These are phyloP conservation scores for Hypomyces rosellus DNA, from an alignment of 2,329 filamentous ascomycete species.

Conservation along the genomic window DNA sequence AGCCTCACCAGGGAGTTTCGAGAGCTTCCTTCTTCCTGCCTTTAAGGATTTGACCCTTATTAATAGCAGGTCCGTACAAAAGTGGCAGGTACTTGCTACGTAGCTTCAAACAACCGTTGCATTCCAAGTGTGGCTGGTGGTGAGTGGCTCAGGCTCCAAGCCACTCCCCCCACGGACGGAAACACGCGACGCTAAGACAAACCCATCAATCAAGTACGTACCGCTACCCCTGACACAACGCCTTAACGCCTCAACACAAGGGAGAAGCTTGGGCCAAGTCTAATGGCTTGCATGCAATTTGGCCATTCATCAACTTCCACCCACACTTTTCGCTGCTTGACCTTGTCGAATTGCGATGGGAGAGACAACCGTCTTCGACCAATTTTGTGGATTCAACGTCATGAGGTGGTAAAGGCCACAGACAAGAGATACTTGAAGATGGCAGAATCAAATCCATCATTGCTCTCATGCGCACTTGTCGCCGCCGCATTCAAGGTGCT, in stretches of 20 bases:
- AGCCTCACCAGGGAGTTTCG: too few species aligned
- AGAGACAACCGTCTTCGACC: background rate
- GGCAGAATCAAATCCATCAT: conserved; percentile 78
- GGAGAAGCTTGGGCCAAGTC: conserved; percentile 2
- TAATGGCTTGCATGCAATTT: background rate
- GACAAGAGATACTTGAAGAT: conserved; percentile 39
- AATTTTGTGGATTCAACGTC: background rate
- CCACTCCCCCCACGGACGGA: background rate
- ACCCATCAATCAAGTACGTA: background rate
- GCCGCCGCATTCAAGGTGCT: conserved; percentile 86
- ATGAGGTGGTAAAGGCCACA: conserved; percentile 6
- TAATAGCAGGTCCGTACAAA: too few species aligned
- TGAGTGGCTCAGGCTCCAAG: conserved; percentile 2
- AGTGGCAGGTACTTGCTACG: too few species aligned
- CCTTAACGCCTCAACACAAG: too few species aligned
- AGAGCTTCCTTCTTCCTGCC: background rate
- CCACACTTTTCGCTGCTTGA: background rate
- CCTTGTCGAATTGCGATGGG: background rate
- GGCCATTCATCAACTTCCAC: background rate
- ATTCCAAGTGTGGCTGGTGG: conserved; percentile 7
- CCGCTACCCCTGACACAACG: background rate
- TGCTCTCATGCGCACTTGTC: conserved; percentile 80
- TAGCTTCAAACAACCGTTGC: too few species aligned
- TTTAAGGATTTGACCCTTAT: background rate
- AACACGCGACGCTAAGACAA: conserved; percentile 1